Evolutionary conservation across 345 rosid genomes (phyloP).

Genomic region (Gynandropsis gynandra): DNA sequence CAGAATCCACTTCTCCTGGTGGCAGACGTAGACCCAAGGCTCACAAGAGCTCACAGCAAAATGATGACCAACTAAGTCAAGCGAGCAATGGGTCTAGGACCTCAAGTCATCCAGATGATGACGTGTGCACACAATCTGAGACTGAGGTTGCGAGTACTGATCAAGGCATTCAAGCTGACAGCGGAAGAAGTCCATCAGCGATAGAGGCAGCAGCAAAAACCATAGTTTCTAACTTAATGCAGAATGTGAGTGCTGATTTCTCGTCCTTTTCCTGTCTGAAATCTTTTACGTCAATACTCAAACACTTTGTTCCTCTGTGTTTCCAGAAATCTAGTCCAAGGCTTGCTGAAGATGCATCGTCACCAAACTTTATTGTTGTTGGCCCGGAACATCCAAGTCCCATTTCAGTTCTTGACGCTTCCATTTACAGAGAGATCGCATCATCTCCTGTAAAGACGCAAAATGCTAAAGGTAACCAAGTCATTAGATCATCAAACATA

Average conservation of each 20-base stretch:
- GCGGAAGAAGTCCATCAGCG: conserved; percentile 35
- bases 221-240: conserved; percentile 37
- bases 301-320: conserved; percentile 8
- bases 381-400: conserved; percentile 78
- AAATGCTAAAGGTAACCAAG: conserved; percentile 3
- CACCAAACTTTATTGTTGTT: conserved; percentile 36
- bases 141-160: conserved; percentile 31
- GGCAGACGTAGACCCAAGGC: conserved; percentile 44
- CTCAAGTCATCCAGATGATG: conserved; percentile 52
- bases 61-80: conserved; percentile 74
- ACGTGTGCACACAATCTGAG: conserved; percentile 48
- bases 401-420: conserved; percentile 69
- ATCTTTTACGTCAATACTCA: background rate
- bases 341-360: conserved; percentile 40
- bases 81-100: conserved; percentile 61
- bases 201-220: conserved; percentile 27
- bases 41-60: conserved; percentile 34
- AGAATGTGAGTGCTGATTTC: conserved; percentile 38
- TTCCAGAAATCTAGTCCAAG: conserved; percentile 43
- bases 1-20: conserved; percentile 53
- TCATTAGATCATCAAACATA: too few relatives aligned
- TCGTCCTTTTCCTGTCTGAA: conserved; percentile 5
- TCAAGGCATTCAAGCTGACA: conserved; percentile 27
- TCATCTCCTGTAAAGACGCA: conserved; percentile 49
- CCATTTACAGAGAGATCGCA: conserved; percentile 48